Percentiles rank a stretch among this genome's conserved stretches.
Evolutionary conservation across 192 early-diverging fungal genomes (phyloP).

Genomic region (Linnemannia zychae): DNA sequence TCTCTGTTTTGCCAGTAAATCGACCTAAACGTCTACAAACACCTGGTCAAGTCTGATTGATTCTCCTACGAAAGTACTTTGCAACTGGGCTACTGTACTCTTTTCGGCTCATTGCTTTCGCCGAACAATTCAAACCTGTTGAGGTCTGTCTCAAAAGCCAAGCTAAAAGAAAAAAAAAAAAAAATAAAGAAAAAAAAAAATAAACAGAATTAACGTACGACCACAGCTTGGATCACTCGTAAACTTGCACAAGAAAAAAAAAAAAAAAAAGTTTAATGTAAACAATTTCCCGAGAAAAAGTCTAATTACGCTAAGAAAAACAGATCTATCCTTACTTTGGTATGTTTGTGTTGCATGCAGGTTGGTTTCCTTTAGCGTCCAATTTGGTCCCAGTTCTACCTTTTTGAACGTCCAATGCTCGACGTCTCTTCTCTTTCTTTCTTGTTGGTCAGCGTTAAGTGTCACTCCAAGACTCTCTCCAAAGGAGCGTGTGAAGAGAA

Average conservation of each 20-base stretch:
- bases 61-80: neutral
- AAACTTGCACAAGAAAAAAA: too few relatives aligned
- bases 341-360: neutral
- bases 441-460: too few relatives aligned
- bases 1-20: too few relatives aligned
- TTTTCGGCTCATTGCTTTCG: neutral
- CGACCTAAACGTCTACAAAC: neutral
- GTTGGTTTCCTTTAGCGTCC: neutral
- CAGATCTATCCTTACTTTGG: neutral
- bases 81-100: neutral
- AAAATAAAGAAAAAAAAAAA: too few relatives aligned
- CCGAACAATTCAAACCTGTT: neutral
- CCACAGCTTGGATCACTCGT: neutral
- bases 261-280: constrained; percentile 4
- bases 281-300: neutral
- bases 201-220: neutral
- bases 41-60: neutral
- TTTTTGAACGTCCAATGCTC: too few relatives aligned
- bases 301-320: neutral
- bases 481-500: too few relatives aligned
- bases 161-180: neutral
- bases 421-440: too few relatives aligned
- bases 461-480: too few relatives aligned
- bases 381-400: too few relatives aligned
- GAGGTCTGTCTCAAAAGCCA: neutral